phyloP scores from a whole-genome alignment of 345 rosid species.

The Nasturtium officinale region DNA sequence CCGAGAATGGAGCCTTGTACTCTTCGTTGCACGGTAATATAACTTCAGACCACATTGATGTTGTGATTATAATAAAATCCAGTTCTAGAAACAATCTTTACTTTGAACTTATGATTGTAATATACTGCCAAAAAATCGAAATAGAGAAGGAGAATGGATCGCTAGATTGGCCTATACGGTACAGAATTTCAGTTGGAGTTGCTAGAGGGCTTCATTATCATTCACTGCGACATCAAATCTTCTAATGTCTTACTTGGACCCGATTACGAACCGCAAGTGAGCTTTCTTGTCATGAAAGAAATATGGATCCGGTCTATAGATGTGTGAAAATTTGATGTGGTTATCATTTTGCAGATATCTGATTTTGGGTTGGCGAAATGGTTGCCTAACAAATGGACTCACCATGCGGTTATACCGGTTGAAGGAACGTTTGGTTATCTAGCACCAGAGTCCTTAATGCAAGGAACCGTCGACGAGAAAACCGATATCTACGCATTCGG shows the following conservation, averaged over 20 bases:
- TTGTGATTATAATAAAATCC: neutral
- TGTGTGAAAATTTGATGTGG: neutral
- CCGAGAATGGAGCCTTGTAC: conserved; percentile 76
- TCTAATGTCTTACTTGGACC: conserved; percentile 93
- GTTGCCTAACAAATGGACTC: conserved; percentile 93
- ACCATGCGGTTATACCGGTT: conserved; percentile 83
- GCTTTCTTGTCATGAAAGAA: conserved; percentile 31
- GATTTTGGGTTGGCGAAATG: conserved; percentile 97
- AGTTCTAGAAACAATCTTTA: neutral
- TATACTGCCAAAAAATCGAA: neutral
- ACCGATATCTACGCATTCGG: conserved; percentile 91
- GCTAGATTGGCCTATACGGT: conserved; percentile 70
- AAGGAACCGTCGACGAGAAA: conserved; percentile 92
- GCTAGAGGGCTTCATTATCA: conserved; percentile 87
- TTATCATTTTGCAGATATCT: conserved; percentile 55
- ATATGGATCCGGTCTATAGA: neutral
- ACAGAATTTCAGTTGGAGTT: conserved; percentile 78
- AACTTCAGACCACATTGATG: neutral
- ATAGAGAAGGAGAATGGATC: conserved; percentile 30
- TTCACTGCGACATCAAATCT: conserved; percentile 93
- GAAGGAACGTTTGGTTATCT: conserved; percentile 99
- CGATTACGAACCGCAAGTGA: conserved; percentile 85
- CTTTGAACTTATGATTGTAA: neutral
- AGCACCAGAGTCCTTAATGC: conserved; percentile 96
- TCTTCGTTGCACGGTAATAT: conserved; percentile 78